Evolutionary conservation across 75 land plant species (phyloP).

Genomic region (Pinus taeda): DNA sequence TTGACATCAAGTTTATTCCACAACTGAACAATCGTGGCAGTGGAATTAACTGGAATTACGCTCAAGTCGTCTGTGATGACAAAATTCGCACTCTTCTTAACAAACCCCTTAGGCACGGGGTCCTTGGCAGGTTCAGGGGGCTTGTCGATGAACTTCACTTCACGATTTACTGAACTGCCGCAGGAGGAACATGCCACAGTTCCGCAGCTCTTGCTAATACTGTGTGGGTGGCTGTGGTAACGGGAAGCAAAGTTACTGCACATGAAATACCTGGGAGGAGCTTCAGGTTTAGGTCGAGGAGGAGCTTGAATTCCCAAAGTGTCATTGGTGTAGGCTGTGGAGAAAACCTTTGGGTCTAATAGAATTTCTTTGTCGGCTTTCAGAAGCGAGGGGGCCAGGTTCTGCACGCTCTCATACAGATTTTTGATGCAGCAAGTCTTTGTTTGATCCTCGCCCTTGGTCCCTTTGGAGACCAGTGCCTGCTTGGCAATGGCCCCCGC

Average conservation of each 20-base stretch:
- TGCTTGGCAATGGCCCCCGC: constrained; percentile 1
- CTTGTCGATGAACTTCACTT: background rate
- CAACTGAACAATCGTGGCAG: background rate
- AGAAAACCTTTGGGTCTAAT: background rate
- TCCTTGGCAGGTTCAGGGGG: background rate
- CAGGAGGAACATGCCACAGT: background rate
- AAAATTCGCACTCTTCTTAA: background rate
- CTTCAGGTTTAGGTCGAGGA: background rate
- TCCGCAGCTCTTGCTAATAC: too few species aligned
- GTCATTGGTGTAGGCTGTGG: background rate
- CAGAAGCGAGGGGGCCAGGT: background rate
- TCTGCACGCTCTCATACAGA: background rate
- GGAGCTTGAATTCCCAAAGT: background rate
- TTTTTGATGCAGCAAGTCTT: background rate
- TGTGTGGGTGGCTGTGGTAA: background rate
- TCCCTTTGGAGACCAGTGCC: background rate
- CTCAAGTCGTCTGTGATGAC: background rate
- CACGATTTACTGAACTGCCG: background rate
- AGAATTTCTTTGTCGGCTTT: background rate
- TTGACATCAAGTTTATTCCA: constrained; percentile 2
- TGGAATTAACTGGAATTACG: background rate
- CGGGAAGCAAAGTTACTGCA: background rate
- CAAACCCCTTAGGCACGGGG: background rate
- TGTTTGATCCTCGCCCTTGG: background rate
- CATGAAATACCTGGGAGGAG: background rate